Evolutionary conservation across 2,329 filamentous ascomycete genomes (phyloP).

Genomic region (Talaromyces funiculosus): DNA sequence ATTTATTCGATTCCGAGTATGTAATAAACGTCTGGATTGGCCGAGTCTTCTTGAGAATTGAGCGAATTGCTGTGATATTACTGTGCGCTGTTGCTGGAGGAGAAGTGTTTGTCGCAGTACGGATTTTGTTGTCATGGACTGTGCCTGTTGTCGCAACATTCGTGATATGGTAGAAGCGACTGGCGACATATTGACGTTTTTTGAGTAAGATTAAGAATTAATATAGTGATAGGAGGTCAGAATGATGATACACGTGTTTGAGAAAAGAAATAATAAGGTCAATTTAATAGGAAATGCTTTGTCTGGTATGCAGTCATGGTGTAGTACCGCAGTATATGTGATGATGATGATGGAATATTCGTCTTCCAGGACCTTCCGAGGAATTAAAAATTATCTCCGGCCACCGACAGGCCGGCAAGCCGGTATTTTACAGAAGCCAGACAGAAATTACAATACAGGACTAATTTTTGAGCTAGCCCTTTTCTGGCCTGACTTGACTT

Average conservation of each 20-base stretch:
- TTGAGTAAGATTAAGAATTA: background rate
- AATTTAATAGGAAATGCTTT: background rate
- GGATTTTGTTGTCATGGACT: background rate
- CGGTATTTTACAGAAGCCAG: background rate
- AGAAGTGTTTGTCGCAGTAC: background rate
- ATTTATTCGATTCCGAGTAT: background rate
- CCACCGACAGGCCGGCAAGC: background rate
- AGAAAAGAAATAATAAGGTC: background rate
- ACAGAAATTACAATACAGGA: background rate
- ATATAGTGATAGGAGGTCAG: background rate
- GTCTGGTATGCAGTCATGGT: background rate
- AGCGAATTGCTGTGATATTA: background rate
- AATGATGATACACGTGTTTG: background rate
- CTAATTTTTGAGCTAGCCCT: background rate
- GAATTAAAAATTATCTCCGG: conserved; percentile 4
- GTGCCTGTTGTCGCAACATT: conserved; percentile 11
- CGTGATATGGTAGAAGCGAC: background rate
- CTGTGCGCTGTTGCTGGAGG: background rate
- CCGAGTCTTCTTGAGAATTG: background rate
- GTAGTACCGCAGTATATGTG: background rate
- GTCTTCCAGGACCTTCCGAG: background rate
- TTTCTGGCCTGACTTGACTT: background rate
- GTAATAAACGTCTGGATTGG: background rate
- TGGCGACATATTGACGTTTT: conserved; percentile 3
- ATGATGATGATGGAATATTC: background rate